These are phyloP conservation scores for Paragyromitra xinjiangensis DNA, from an alignment of 495 filamentous ascomycete genomes.

Conservation along the genomic window DNA sequence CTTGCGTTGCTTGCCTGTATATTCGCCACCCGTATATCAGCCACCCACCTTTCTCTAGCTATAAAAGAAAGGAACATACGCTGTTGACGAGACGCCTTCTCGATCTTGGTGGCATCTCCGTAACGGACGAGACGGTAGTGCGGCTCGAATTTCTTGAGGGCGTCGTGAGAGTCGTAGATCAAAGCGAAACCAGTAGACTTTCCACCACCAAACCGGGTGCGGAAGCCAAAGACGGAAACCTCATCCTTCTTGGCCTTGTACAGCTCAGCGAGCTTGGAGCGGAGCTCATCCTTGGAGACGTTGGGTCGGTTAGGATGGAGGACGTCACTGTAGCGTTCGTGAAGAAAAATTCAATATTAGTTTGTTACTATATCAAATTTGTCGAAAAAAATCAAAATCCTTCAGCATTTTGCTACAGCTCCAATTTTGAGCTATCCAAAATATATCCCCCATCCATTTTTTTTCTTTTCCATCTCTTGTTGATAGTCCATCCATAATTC, in stretches of 20 bases:
- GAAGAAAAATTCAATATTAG: conserved; percentile 30
- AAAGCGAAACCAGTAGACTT: conserved; percentile 99
- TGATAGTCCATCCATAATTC: conserved; percentile 17
- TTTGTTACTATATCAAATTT: conserved; percentile 12
- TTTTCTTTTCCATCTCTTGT: neutral
- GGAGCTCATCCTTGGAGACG: conserved; percentile 98
- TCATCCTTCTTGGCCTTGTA: conserved; percentile 98
- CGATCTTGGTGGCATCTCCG: conserved; percentile 88
- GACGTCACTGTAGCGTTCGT: conserved; percentile 76
- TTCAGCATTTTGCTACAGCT: conserved; percentile 15
- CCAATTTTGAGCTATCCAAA: conserved; percentile 12
- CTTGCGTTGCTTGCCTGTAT: conserved; percentile 99
- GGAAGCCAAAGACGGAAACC: conserved; percentile 96
- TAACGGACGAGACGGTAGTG: conserved; percentile 94
- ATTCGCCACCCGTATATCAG: conserved; percentile 59
- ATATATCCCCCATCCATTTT: neutral
- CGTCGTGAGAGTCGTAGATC: conserved; percentile 95
- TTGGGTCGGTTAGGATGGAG: conserved; percentile 98
- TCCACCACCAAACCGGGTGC: conserved; percentile 98
- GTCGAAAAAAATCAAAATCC: conserved; percentile 7
- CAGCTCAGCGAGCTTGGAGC: conserved; percentile 87
- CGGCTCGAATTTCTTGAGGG: conserved; percentile 99
- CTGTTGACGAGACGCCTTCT: conserved; percentile 96
- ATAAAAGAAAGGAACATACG: conserved; percentile 73
- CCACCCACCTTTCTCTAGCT: conserved; percentile 28